A percentile compares a stretch with the other conserved stretches of the same genome.
These are phyloP conservation scores for Penicillium atrosanguineum DNA, from an alignment of 495 filamentous ascomycete species.

Conservation along the genomic window DNA sequence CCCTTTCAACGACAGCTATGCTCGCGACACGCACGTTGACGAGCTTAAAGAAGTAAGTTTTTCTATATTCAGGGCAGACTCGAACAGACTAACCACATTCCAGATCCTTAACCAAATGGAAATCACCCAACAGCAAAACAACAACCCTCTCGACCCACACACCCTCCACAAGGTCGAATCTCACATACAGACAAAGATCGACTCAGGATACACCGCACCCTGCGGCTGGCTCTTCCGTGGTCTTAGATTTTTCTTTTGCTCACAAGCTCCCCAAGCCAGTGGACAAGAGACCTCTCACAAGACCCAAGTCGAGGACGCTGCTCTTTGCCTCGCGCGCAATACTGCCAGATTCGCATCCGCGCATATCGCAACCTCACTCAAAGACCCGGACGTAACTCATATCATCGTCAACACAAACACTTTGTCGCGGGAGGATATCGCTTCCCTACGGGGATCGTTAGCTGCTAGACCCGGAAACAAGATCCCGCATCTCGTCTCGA, in stretches of 20 bases:
- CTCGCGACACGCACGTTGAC: slow-evolving; percentile 61
- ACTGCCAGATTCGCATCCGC: slow-evolving; percentile 66
- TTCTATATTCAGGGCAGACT: background rate
- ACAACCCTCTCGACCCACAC: slow-evolving; percentile 19
- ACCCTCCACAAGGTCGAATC: slow-evolving; percentile 56
- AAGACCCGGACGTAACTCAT: slow-evolving; percentile 30
- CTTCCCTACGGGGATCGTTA: slow-evolving; percentile 27
- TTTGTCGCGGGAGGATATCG: slow-evolving; percentile 17
- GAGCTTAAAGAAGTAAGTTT: slow-evolving; percentile 57
- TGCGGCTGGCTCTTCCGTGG: slow-evolving; percentile 67
- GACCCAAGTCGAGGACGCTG: background rate
- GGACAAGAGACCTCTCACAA: background rate
- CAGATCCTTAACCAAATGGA: slow-evolving; percentile 50
- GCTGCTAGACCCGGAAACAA: slow-evolving; percentile 31
- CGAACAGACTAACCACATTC: background rate
- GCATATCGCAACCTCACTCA: slow-evolving; percentile 16
- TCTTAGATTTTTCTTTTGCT: slow-evolving; percentile 52
- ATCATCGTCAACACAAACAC: slow-evolving; percentile 29
- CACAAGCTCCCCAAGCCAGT: slow-evolving; percentile 17
- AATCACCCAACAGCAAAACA: slow-evolving; percentile 23
- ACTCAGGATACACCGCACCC: slow-evolving; percentile 37
- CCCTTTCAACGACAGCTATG: slow-evolving; percentile 79
- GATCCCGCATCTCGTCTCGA: slow-evolving; percentile 68
- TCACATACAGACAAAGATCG: slow-evolving; percentile 48
- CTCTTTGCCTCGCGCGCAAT: slow-evolving; percentile 34